phyloP scores from a whole-genome alignment of 495 filamentous ascomycete genomes.

The Saxophila tyrrhenica region DNA sequence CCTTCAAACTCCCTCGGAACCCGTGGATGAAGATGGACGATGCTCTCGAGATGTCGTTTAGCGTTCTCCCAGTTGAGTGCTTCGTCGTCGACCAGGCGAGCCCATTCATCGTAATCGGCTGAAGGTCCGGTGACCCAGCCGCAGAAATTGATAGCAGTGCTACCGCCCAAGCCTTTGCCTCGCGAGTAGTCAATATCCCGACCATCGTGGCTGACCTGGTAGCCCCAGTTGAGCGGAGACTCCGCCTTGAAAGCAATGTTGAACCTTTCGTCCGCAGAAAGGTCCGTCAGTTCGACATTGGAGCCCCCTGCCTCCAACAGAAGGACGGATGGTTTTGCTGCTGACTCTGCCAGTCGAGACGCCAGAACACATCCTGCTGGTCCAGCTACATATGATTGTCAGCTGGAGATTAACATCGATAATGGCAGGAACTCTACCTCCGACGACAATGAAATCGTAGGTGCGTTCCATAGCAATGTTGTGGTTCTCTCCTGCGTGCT shows the following conservation, averaged over 20 bases:
- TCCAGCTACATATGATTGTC: no score
- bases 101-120: no score
- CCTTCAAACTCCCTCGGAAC: no score
- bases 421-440: no score
- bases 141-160: slow-evolving; percentile 53
- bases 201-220: slow-evolving; percentile 42
- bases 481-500: no score
- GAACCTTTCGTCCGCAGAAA: not conserved
- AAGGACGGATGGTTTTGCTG: not conserved
- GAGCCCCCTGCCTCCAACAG: slow-evolving; percentile 3
- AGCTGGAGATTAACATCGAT: no score
- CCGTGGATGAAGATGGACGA: no score
- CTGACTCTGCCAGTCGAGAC: not conserved
- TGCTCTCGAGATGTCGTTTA: no score
- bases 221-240: slow-evolving; percentile 41
- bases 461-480: no score
- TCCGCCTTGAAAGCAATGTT: not conserved
- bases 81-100: no score
- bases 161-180: slow-evolving; percentile 50
- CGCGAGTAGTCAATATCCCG: slow-evolving; percentile 46
- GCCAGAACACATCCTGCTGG: slow-evolving; percentile 3
- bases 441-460: no score
- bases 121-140: slow-evolving; percentile 44
- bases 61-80: no score
- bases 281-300: not conserved